Conservation (phyloP, 176 grass and related monocot species). For the Chrysopogon serrulatus region DNA sequence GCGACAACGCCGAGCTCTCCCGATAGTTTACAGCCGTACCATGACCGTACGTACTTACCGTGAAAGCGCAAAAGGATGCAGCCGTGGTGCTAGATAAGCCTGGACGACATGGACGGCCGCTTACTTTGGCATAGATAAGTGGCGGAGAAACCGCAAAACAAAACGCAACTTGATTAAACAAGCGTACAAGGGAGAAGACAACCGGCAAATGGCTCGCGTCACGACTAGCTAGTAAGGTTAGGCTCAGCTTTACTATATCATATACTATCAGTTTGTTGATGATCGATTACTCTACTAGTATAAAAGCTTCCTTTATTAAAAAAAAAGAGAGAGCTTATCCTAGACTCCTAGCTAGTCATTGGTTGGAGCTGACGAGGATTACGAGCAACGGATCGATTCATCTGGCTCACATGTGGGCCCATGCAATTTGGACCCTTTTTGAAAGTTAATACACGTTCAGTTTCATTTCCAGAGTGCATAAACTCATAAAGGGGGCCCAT, state of each 20-base stretch:
- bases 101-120: background rate
- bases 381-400: background rate
- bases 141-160: background rate
- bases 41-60: slow-evolving; percentile 45
- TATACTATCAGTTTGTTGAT: background rate
- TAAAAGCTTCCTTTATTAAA: too few relatives aligned
- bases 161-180: slow-evolving; percentile 10
- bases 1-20: slow-evolving; percentile 18
- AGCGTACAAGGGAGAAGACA: slow-evolving; percentile 21
- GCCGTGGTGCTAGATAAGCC: background rate
- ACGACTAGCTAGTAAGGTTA: background rate
- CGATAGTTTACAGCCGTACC: slow-evolving; percentile 31
- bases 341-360: too few relatives aligned
- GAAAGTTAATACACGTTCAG: background rate
- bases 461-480: background rate
- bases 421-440: background rate
- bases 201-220: slow-evolving; percentile 39
- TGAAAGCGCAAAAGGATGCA: background rate
- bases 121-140: slow-evolving; percentile 17
- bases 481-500: background rate
- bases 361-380: slow-evolving; percentile 7
- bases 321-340: too few relatives aligned
- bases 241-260: background rate
- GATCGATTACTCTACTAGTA: background rate
- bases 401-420: background rate